Percentiles rank a stretch among this genome's conserved stretches.
Evolutionary conservation across 1,284 basidiomycete species (phyloP).

Genomic region (Ceratobasidium sp.): DNA sequence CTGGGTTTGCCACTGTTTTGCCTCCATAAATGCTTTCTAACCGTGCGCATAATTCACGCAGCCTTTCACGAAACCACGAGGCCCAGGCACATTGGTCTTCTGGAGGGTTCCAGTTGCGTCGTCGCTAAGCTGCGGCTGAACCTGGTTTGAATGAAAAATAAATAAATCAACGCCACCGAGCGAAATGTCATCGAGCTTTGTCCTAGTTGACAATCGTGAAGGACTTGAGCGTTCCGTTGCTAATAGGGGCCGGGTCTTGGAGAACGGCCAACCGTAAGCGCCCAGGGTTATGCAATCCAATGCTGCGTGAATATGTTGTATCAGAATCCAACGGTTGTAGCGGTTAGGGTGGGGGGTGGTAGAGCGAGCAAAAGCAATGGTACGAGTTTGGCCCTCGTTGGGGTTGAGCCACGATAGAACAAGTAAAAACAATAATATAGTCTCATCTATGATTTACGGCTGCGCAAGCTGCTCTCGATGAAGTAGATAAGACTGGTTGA

Average conservation of each 20-base stretch:
- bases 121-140: conserved; percentile 68
- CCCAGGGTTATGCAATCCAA: no score
- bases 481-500: background rate
- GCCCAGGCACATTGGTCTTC: conserved; percentile 71
- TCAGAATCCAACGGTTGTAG: conserved; percentile 56
- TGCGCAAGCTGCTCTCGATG: conserved; percentile 23
- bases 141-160: no score
- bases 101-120: conserved; percentile 66
- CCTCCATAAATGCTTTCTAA: no score
- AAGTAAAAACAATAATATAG: background rate
- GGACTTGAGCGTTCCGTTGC: conserved; percentile 70
- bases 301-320: background rate
- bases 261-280: conserved; percentile 59
- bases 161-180: no score
- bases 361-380: conserved; percentile 15
- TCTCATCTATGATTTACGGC: conserved; percentile 53
- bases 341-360: conserved; percentile 56
- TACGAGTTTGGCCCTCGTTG: conserved; percentile 69
- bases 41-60: no score
- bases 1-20: no score
- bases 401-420: conserved; percentile 1
- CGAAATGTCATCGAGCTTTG: conserved; percentile 69
- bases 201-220: conserved; percentile 75
- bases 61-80: conserved; percentile 35
- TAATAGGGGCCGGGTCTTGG: conserved; percentile 74